These are phyloP conservation scores for Vigna trinervia DNA, from an alignment of 306 rosid genomes.

Conservation along the genomic window DNA sequence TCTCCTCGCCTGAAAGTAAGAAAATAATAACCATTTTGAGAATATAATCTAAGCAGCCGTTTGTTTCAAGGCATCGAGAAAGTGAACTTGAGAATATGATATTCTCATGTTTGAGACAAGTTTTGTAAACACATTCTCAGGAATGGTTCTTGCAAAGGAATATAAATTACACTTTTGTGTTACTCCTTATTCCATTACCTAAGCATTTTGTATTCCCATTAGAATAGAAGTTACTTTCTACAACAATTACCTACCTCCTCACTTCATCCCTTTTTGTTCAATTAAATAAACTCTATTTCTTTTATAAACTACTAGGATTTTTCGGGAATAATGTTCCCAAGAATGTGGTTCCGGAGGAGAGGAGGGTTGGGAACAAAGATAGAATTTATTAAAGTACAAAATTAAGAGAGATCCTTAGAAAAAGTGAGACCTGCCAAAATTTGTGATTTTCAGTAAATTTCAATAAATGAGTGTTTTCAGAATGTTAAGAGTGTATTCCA, in stretches of 20 bases:
- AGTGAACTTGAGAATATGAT: neutral
- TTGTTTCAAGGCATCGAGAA: neutral
- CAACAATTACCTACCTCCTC: neutral
- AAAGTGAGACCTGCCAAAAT: too few relatives aligned
- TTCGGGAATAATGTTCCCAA: neutral
- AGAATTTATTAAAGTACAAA: too few relatives aligned
- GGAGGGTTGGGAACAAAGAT: too few relatives aligned
- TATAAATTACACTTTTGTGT: too few relatives aligned
- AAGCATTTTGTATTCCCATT: neutral
- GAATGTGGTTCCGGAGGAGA: too few relatives aligned
- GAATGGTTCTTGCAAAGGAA: too few relatives aligned
- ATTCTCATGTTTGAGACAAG: neutral
- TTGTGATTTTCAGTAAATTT: too few relatives aligned
- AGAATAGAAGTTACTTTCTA: neutral
- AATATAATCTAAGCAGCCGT: neutral
- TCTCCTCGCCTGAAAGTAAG: conserved; percentile 54
- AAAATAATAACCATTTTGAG: conserved; percentile 11
- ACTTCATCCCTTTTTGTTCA: neutral
- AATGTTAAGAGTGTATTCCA: too few relatives aligned
- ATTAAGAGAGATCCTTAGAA: too few relatives aligned
- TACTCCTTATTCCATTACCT: neutral
- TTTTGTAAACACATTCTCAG: neutral
- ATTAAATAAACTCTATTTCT: neutral
- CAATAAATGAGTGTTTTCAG: too few relatives aligned
- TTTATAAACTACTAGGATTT: neutral